phyloP scores from a whole-genome alignment of 257 asterid genomes.

The Solanum neorickii region DNA sequence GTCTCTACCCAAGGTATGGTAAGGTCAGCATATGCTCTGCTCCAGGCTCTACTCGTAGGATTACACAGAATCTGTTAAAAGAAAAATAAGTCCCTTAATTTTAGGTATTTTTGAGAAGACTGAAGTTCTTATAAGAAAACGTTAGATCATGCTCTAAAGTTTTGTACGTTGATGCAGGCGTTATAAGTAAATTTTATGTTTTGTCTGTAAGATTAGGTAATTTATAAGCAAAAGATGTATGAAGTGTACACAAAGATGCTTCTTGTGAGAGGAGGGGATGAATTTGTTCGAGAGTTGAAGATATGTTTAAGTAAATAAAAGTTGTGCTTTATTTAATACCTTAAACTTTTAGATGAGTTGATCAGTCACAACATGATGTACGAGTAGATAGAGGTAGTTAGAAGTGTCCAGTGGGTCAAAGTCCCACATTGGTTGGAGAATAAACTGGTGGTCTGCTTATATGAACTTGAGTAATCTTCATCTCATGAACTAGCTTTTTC shows the following conservation, averaged over 20 bases:
- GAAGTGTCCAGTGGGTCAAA: not conserved
- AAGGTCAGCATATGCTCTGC: not conserved
- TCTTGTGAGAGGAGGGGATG: not conserved
- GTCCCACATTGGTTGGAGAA: not conserved
- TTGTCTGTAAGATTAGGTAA: not conserved
- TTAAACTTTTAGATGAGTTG: not conserved
- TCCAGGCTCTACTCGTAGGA: not conserved
- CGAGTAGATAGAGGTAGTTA: not conserved
- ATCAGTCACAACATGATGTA: not conserved
- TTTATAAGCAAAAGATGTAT: not conserved
- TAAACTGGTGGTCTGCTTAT: not conserved
- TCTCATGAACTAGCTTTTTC: not conserved
- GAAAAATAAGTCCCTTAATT: not conserved
- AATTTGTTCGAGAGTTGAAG: not conserved
- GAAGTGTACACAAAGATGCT: not conserved
- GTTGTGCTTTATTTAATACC: accelerated
- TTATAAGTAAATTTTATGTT: not conserved
- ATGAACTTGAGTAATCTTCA: not conserved
- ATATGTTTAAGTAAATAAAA: not conserved
- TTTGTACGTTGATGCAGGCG: not conserved
- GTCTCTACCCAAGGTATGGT: not conserved
- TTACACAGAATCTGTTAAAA: not conserved
- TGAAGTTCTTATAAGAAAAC: not conserved
- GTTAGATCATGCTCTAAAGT: not conserved
- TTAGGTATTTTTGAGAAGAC: not conserved